A percentile compares a stretch with the other conserved stretches of the same genome.
Conservation (phyloP, 805 yeast species). For the Ogataea neopini region DNA sequence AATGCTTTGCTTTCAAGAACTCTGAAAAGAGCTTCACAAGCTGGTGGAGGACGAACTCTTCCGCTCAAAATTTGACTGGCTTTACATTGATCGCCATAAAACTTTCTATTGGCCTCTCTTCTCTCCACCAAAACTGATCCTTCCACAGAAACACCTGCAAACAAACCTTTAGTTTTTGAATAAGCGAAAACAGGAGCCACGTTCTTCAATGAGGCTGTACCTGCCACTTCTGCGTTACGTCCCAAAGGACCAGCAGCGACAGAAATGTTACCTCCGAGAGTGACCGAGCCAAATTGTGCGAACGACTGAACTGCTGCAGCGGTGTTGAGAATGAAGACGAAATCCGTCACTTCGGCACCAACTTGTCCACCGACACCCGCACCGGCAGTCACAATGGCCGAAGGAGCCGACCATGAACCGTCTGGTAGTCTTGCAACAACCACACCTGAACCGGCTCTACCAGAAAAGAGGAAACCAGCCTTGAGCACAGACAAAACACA, state of each 20-base stretch:
- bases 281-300: constrained; percentile 91
- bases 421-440: constrained; percentile 92
- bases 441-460: constrained; percentile 97
- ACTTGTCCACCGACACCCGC: constrained; percentile 99
- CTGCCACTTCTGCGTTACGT: constrained; percentile 96
- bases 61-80: constrained; percentile 87
- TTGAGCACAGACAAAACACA: constrained; percentile 92
- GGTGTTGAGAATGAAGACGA: constrained; percentile 87
- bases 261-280: constrained; percentile 92
- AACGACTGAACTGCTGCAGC: constrained; percentile 89
- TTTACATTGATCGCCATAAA: constrained; percentile 85
- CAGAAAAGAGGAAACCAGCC: constrained; percentile 95
- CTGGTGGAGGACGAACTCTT: constrained; percentile 89
- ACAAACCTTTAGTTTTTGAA: constrained; percentile 93
- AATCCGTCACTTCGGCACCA: constrained; percentile 95
- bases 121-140: constrained; percentile 97
- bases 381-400: constrained; percentile 94
- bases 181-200: constrained; percentile 92
- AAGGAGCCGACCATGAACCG: constrained; percentile 97
- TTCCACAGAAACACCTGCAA: constrained; percentile 96
- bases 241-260: constrained; percentile 98
- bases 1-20: constrained; percentile 86
- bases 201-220: constrained; percentile 82
- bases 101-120: constrained; percentile 94
- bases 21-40: constrained; percentile 82